Base-by-base conservation (phyloP, 2,329 filamentous ascomycete species). In the Cladosporium velox region DNA sequence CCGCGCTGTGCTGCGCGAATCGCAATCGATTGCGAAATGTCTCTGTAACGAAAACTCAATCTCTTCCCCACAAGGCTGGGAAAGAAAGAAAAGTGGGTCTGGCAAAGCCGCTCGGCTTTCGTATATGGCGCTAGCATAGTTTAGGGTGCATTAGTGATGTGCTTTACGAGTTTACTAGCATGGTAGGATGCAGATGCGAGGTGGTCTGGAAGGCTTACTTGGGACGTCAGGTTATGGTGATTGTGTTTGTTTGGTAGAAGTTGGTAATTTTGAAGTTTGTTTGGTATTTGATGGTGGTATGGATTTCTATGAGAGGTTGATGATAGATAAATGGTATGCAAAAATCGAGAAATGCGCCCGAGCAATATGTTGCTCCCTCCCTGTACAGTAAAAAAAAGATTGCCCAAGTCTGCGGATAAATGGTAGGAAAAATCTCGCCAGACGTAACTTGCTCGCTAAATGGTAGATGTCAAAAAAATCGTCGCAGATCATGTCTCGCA, bases 401-500 rank as follows among this genome's bases (percentile, higher is more conserved):
- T 38, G 59, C 59, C 59, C 32, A 62, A 41, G 44, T 54, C 59
- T 38, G 47, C 30, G 59, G n/a, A 55, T 55, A 55, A 21, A 51
- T 34, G 32, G 18, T 12, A 24, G 30, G 10, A 30, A 41, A 38
- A 30, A 24, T 30, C 44, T 26, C 30, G 44, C n/a, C 59, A 54
- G 59, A 62, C 59, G 57, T 52, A n/a, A 61, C 38, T 47, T 61
- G 59, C 59, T 61, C 59, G 59, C 59, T 61, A 61, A 61, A 61
- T 61, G 41, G 55, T 58, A 35, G 34, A 58, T 58, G 55, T 58
- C 55, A 64, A 57, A 55, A 47, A 57, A 64, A 49, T 64, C 61
- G 61, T 64, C 26, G 35, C 26, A 57, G 52, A 57, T 64, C 61
- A 57, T 64, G 47, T 34, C 59, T 52, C 47, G 44, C 44, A 38